Evolutionary conservation across 192 early-diverging fungal genomes (phyloP).

Genomic region (Glomus cerebriforme): DNA sequence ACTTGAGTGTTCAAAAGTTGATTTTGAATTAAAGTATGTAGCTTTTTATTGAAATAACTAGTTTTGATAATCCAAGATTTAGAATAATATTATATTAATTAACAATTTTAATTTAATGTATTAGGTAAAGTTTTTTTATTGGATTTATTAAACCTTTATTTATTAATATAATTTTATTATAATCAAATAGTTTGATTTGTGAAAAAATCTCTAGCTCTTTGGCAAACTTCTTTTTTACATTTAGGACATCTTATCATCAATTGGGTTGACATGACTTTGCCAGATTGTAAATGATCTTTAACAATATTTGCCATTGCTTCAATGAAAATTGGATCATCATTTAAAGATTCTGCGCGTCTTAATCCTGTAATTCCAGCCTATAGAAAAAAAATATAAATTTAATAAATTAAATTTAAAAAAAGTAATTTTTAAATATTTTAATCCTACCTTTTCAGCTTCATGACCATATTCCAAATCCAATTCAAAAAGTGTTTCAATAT

Average conservation of each 20-base stretch:
- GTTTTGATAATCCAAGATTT: too few relatives aligned
- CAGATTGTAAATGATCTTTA: constrained; percentile 67
- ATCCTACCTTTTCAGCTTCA: constrained; percentile 71
- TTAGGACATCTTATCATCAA: constrained; percentile 70
- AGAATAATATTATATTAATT: too few relatives aligned
- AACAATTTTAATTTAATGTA: too few relatives aligned
- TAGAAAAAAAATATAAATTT: neutral
- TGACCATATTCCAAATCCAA: constrained; percentile 92
- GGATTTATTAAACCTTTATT: too few relatives aligned
- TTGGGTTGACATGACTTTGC: constrained; percentile 50
- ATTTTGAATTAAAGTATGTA: too few relatives aligned
- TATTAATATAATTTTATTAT: too few relatives aligned
- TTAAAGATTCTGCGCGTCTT: constrained; percentile 89
- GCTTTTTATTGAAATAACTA: too few relatives aligned
- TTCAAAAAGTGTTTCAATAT: constrained; percentile 97
- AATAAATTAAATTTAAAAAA: neutral
- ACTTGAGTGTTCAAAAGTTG: too few relatives aligned
- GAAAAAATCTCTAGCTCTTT: constrained; percentile 65
- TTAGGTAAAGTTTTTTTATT: too few relatives aligned
- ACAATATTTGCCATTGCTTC: constrained; percentile 87
- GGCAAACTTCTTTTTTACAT: constrained; percentile 72
- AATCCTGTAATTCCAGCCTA: constrained; percentile 81
- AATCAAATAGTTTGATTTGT: constrained; percentile 27
- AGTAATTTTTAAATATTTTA: constrained; percentile 18
- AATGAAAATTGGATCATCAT: constrained; percentile 90